Percentiles rank a stretch among this genome's conserved stretches.
Conservation (phyloP, 2,329 filamentous ascomycete species). For the Colletotrichum musicola region DNA sequence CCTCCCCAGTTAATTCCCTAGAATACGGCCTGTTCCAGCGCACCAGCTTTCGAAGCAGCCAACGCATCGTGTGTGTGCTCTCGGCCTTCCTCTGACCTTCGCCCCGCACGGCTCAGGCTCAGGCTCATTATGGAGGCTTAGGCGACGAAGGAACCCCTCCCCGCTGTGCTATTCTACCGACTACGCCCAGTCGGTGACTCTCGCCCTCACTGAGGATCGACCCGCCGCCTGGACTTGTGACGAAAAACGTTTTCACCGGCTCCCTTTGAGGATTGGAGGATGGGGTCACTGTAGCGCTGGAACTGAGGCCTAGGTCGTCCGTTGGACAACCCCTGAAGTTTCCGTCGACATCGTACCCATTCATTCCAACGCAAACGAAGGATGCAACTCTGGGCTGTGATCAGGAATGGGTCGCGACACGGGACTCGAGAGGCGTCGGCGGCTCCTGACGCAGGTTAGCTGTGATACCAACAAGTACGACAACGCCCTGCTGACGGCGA, state of each 20-base stretch:
- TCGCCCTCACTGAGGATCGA: conserved; percentile 2
- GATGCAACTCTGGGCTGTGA: too few relatives aligned
- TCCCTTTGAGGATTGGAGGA: conserved; percentile 10
- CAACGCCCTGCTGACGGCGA: too few relatives aligned
- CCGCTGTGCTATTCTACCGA: background rate
- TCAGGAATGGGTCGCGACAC: too few relatives aligned
- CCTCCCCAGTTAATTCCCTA: background rate
- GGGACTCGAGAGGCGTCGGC: too few relatives aligned
- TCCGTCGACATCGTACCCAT: background rate
- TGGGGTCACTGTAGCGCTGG: conserved; percentile 16
- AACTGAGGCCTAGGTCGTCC: conserved; percentile 10
- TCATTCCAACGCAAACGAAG: background rate
- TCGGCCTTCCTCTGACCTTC: conserved; percentile 5
- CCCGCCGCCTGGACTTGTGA: conserved; percentile 14
- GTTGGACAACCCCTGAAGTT: background rate
- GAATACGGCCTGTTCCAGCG: too few relatives aligned
- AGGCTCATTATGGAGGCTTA: too few relatives aligned
- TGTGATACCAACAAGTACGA: too few relatives aligned
- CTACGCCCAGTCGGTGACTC: conserved; percentile 7
- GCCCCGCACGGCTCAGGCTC: background rate
- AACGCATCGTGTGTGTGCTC: conserved; percentile 6
- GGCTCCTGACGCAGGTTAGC: too few relatives aligned
- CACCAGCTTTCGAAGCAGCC: background rate
- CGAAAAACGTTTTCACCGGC: conserved; percentile 3
- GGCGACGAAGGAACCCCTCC: too few relatives aligned